Evolutionary conservation across 345 rosid genomes (phyloP).

Genomic region (Turnera subulata): DNA sequence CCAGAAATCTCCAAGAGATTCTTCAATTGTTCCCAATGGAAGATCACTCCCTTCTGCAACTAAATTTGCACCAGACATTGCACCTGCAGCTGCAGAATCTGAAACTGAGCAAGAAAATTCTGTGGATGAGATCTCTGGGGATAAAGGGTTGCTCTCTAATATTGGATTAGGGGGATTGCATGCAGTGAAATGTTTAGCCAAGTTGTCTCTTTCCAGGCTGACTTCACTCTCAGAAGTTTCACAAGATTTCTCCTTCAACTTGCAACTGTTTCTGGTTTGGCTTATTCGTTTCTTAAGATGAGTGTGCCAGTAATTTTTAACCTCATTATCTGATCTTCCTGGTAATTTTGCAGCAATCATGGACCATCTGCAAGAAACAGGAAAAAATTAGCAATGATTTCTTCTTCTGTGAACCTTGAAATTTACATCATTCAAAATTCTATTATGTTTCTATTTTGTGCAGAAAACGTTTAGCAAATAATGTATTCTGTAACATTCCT

Average conservation of each 20-base stretch:
- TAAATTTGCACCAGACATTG: not conserved
- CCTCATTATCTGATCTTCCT: slow-evolving; percentile 36
- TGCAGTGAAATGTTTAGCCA: not conserved
- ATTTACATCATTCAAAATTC: no score
- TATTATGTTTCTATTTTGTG: no score
- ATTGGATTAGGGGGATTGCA: not conserved
- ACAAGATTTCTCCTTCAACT: not conserved
- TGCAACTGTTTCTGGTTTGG: no score
- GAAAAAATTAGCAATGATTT: no score
- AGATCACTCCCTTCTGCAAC: not conserved
- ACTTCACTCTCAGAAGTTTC: not conserved
- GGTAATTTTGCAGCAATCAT: slow-evolving; percentile 30
- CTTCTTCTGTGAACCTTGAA: no score
- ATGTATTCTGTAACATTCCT: no score
- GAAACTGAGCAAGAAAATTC: not conserved
- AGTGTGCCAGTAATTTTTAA: slow-evolving; percentile 40
- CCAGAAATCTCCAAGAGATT: slow-evolving; percentile 17
- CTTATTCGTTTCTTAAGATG: slow-evolving; percentile 21
- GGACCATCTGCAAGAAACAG: slow-evolving; percentile 30
- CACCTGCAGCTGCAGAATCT: not conserved
- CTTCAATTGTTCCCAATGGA: not conserved
- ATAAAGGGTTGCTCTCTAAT: slow-evolving; percentile 19
- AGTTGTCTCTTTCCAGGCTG: not conserved
- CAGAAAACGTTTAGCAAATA: no score
- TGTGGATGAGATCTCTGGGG: slow-evolving; percentile 13